Evolutionary conservation across 257 asterid species (phyloP).

Genomic region (Solanum sparsipilum): DNA sequence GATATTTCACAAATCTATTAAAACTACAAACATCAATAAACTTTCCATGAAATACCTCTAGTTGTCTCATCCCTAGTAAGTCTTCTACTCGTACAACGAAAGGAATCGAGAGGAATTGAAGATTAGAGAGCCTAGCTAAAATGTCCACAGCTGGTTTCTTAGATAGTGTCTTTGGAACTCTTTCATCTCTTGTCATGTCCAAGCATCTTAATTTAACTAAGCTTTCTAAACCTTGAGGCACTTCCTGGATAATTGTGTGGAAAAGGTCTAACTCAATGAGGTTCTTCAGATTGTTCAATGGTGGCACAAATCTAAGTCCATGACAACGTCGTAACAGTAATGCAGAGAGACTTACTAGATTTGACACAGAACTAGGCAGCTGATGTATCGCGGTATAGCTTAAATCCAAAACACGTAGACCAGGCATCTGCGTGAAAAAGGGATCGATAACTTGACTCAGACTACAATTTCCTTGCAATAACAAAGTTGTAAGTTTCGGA

Average conservation of each 20-base stretch:
- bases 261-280: slow-evolving; percentile 1
- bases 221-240: neutral
- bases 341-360: slow-evolving; percentile 2
- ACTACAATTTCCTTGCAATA: neutral
- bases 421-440: neutral
- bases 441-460: neutral
- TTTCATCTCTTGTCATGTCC: neutral
- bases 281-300: slow-evolving; percentile 1
- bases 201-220: neutral
- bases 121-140: neutral
- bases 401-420: neutral
- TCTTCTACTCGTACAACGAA: neutral
- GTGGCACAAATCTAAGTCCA: neutral
- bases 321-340: neutral
- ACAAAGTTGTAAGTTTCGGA: neutral
- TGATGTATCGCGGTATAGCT: neutral
- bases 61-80: neutral
- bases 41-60: neutral
- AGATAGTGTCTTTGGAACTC: neutral
- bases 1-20: neutral
- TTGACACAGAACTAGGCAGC: neutral
- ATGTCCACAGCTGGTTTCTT: neutral
- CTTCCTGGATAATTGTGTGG: neutral
- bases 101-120: neutral
- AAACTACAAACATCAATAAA: neutral